These are phyloP conservation scores for Pseudocercospora vitis DNA, from an alignment of 2,329 filamentous ascomycete genomes.

Conservation along the genomic window DNA sequence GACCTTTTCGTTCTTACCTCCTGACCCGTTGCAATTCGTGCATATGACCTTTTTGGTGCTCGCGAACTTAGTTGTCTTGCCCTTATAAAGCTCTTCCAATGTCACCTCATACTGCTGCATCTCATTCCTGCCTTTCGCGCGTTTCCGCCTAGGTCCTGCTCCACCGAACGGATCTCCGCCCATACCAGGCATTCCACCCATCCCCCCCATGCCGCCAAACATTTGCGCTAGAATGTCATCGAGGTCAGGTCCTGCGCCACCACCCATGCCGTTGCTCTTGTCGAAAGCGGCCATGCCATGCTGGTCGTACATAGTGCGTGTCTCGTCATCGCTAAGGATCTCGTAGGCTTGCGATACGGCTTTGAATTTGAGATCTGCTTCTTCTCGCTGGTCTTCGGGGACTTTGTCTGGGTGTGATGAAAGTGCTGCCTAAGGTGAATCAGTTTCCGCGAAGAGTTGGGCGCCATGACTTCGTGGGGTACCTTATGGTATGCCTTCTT, in stretches of 20 bases:
- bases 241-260: slow-evolving; percentile 73
- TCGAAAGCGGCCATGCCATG: slow-evolving; percentile 97
- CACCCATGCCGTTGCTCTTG: slow-evolving; percentile 64
- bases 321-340: slow-evolving; percentile 94
- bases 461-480: slow-evolving; percentile 6
- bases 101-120: slow-evolving; percentile 88
- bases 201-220: slow-evolving; percentile 69
- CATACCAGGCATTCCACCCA: slow-evolving; percentile 55
- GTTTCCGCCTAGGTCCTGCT: slow-evolving; percentile 41
- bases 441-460: not conserved
- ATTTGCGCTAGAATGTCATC: slow-evolving; percentile 93
- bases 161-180: slow-evolving; percentile 40
- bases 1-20: slow-evolving; percentile 81
- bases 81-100: slow-evolving; percentile 95
- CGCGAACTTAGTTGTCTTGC: slow-evolving; percentile 95
- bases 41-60: slow-evolving; percentile 94
- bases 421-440: slow-evolving; percentile 51
- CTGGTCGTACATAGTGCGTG: slow-evolving; percentile 85
- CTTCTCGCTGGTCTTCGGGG: slow-evolving; percentile 76
- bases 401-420: slow-evolving; percentile 95
- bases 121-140: slow-evolving; percentile 71
- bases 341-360: slow-evolving; percentile 91
- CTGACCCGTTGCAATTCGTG: slow-evolving; percentile 79
- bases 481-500: slow-evolving; percentile 97
- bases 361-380: slow-evolving; percentile 91